These are phyloP conservation scores for Fusarium tjaetaba DNA, from an alignment of 2,329 filamentous ascomycete species.

Conservation along the genomic window DNA sequence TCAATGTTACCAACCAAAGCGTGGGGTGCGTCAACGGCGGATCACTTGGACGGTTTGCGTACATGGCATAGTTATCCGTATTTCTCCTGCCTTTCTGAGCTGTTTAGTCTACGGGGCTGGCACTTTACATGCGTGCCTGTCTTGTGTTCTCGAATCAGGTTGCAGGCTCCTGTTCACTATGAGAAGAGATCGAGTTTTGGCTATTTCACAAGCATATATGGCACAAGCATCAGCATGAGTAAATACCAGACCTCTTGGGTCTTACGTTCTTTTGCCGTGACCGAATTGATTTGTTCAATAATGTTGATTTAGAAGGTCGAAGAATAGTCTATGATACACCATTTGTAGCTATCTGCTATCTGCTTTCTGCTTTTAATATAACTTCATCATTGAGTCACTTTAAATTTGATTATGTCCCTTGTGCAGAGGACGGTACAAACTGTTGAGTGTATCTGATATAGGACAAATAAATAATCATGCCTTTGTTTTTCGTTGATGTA, in stretches of 20 bases:
- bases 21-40: conserved; percentile 34
- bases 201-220: not conserved
- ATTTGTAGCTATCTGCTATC: not conserved
- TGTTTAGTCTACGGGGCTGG: not conserved
- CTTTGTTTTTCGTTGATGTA: not conserved
- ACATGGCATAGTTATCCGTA: not conserved
- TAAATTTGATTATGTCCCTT: not conserved
- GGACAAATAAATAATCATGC: not conserved
- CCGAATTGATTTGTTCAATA: not conserved
- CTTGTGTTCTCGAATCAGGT: not conserved
- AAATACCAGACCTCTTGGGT: not conserved
- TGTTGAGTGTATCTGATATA: too few species aligned
- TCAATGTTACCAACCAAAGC: conserved; percentile 30
- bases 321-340: not conserved
- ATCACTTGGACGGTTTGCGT: conserved; percentile 16
- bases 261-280: not conserved
- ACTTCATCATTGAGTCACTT: not conserved
- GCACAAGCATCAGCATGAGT: not conserved
- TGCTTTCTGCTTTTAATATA: not conserved
- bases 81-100: not conserved
- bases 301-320: not conserved
- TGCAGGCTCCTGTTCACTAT: not conserved
- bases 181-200: not conserved
- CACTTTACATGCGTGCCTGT: not conserved
- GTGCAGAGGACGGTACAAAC: not conserved